These are phyloP conservation scores for Pestalotiopsis sp. DNA, from an alignment of 2,329 filamentous ascomycete genomes.

Conservation along the genomic window DNA sequence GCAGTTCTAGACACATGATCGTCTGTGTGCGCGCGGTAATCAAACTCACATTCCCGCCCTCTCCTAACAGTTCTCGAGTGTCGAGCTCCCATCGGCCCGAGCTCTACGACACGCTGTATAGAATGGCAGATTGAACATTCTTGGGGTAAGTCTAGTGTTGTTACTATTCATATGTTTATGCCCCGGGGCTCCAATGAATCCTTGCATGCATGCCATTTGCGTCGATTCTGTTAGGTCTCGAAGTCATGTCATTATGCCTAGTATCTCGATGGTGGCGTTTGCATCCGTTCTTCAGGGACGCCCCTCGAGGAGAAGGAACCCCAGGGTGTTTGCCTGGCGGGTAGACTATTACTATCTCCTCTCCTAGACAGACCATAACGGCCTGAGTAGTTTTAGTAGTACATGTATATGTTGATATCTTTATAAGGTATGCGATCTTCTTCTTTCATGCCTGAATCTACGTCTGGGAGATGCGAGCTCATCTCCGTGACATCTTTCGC, in stretches of 20 bases:
- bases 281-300: slow-evolving; percentile 29
- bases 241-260: slow-evolving; percentile 16
- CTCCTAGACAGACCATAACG: slow-evolving; percentile 18
- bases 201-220: slow-evolving; percentile 33
- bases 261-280: slow-evolving; percentile 26
- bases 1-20: slow-evolving; percentile 24
- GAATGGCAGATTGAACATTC: slow-evolving; percentile 34
- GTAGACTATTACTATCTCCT: slow-evolving; percentile 24
- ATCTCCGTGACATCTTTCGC: slow-evolving; percentile 33
- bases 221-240: slow-evolving; percentile 12
- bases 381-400: slow-evolving; percentile 12
- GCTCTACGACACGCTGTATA: slow-evolving; percentile 18
- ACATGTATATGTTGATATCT: slow-evolving; percentile 17
- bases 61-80: slow-evolving; percentile 15
- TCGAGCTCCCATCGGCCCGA: slow-evolving; percentile 18
- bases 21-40: slow-evolving; percentile 32
- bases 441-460: slow-evolving; percentile 31
- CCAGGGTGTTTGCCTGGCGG: slow-evolving; percentile 23
- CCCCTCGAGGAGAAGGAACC: slow-evolving; percentile 28
- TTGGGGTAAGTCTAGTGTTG: slow-evolving; percentile 23
- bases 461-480: slow-evolving; percentile 23
- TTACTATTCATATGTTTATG: slow-evolving; percentile 24
- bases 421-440: slow-evolving; percentile 37
- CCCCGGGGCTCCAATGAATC: slow-evolving; percentile 24
- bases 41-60: slow-evolving; percentile 33